phyloP scores from a whole-genome alignment of 2,329 filamentous ascomycete species.

The Fusarium vanettenii region DNA sequence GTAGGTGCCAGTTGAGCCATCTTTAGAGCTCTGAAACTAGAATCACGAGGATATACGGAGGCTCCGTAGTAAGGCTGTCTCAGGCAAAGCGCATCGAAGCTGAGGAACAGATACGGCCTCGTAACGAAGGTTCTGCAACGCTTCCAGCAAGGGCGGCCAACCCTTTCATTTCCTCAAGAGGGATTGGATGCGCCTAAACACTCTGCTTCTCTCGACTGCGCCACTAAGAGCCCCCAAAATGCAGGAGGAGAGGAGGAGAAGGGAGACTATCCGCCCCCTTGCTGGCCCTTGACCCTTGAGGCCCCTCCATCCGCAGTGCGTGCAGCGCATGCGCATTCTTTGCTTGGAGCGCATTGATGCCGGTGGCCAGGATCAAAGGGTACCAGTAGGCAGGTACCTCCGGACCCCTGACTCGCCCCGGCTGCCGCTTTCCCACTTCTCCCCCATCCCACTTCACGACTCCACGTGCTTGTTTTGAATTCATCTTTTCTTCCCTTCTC shows the following conservation, averaged over 20 bases:
- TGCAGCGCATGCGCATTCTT: neutral
- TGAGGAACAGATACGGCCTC: neutral
- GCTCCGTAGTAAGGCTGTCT: neutral
- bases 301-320: constrained; percentile 11
- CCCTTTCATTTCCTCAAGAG: constrained; percentile 42
- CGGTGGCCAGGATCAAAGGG: constrained; percentile 3
- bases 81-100: neutral
- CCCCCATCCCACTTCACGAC: constrained; percentile 30
- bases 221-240: constrained; percentile 12
- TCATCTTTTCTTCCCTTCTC: constrained; percentile 37
- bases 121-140: constrained; percentile 25
- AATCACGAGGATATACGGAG: neutral
- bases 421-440: constrained; percentile 9
- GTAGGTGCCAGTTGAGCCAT: neutral
- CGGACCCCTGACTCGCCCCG: constrained; percentile 27
- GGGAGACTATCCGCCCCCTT: constrained; percentile 9
- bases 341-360: neutral
- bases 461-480: constrained; percentile 46
- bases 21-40: neutral
- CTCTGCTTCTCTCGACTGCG: constrained; percentile 25
- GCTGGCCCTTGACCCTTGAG: constrained; percentile 7
- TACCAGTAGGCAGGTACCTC: constrained; percentile 30
- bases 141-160: constrained; percentile 23
- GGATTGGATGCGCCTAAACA: constrained; percentile 5
- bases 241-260: constrained; percentile 6